These are phyloP conservation scores for Pelargonium australe DNA, from an alignment of 441 rosid species.

Conservation along the genomic window DNA sequence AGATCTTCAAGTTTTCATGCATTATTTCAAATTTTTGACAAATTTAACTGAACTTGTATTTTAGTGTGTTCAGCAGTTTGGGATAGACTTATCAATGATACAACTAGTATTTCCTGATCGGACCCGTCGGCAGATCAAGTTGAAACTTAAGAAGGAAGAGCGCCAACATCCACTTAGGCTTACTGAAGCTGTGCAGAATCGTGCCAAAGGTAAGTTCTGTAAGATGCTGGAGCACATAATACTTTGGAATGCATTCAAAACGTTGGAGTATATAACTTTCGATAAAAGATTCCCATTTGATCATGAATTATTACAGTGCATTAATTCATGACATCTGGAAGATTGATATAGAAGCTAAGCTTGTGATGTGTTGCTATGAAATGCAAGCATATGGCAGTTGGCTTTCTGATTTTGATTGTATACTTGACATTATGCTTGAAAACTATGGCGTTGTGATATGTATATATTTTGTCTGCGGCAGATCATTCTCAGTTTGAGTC, in stretches of 20 bases:
- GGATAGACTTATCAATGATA: slow-evolving; percentile 75
- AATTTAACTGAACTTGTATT: slow-evolving; percentile 5
- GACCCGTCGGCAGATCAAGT: slow-evolving; percentile 68
- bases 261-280: too few species aligned
- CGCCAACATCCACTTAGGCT: slow-evolving; percentile 55
- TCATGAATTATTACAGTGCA: too few species aligned
- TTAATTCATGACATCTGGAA: too few species aligned
- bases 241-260: too few species aligned
- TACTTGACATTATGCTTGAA: not conserved
- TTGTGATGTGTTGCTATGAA: too few species aligned
- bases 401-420: not conserved
- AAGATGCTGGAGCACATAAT: slow-evolving; percentile 9
- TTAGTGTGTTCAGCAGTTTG: slow-evolving; percentile 76
- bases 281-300: too few species aligned
- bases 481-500: slow-evolving; percentile 54
- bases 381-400: not conserved
- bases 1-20: not conserved
- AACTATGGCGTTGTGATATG: slow-evolving; percentile 4
- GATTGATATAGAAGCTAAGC: too few species aligned
- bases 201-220: slow-evolving; percentile 42
- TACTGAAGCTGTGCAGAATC: slow-evolving; percentile 55
- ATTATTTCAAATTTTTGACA: not conserved
- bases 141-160: slow-evolving; percentile 71
- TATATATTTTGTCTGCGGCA: slow-evolving; percentile 24
- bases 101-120: slow-evolving; percentile 67